These are phyloP conservation scores for Asparagopsis taxiformis DNA, from an alignment of 31 red algal species.

Conservation along the genomic window DNA sequence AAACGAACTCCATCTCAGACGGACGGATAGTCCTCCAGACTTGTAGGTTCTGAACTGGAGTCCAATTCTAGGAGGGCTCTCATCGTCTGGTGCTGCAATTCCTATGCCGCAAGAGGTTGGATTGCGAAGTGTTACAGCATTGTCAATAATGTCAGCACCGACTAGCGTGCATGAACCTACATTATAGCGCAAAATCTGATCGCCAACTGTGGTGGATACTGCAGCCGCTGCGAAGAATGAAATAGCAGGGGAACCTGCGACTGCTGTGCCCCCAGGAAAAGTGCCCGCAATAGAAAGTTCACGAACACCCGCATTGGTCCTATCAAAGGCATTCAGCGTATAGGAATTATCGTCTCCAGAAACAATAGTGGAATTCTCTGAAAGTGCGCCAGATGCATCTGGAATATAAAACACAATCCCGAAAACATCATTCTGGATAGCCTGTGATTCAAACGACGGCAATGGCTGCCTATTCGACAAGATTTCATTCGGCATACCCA, in stretches of 20 bases:
- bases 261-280: constrained; percentile 4
- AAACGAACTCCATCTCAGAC: constrained; percentile 32
- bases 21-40: constrained; percentile 36
- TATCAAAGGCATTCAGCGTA: constrained; percentile 19
- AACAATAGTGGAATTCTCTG: constrained; percentile 8
- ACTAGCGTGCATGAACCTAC: constrained; percentile 12
- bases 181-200: constrained; percentile 34
- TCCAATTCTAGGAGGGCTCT: constrained; percentile 17
- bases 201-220: constrained; percentile 30
- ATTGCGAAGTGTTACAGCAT: constrained; percentile 7
- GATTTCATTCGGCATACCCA: neutral
- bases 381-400: constrained; percentile 21
- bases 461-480: neutral
- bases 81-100: constrained; percentile 22
- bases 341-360: constrained; percentile 29
- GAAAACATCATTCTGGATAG: constrained; percentile 18
- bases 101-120: constrained; percentile 16
- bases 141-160: neutral
- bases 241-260: constrained; percentile 17
- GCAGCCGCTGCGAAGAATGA: constrained; percentile 7
- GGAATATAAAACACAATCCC: constrained; percentile 40
- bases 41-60: constrained; percentile 42
- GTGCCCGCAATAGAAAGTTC: constrained; percentile 19
- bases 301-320: constrained; percentile 29
- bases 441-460: constrained; percentile 10